A percentile compares a stretch with the other conserved stretches of the same genome.
phyloP scores from a whole-genome alignment of 1,139 yeast genomes.

The Debaryomyces robertsiae region DNA sequence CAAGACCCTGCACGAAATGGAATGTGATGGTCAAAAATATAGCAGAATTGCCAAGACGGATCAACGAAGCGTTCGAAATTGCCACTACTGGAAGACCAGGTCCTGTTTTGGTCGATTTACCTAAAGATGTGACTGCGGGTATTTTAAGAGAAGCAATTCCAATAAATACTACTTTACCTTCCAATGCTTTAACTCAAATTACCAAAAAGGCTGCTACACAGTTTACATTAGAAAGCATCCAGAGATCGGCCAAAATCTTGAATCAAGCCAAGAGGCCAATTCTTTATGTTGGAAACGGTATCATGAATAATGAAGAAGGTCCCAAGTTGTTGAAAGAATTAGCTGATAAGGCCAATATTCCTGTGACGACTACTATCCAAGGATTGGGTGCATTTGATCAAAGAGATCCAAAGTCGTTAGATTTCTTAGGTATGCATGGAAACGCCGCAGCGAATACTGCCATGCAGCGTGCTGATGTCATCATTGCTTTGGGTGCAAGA shows the following conservation, averaged over 20 bases:
- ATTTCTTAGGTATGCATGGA: slow-evolving; percentile 99
- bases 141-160: slow-evolving; percentile 87
- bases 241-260: slow-evolving; percentile 74
- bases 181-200: slow-evolving; percentile 70
- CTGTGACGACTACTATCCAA: slow-evolving; percentile 94
- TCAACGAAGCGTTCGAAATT: slow-evolving; percentile 96
- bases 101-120: slow-evolving; percentile 95
- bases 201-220: slow-evolving; percentile 74
- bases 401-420: slow-evolving; percentile 84
- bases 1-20: slow-evolving; percentile 98
- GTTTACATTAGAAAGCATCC: slow-evolving; percentile 73
- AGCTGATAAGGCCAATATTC: slow-evolving; percentile 87
- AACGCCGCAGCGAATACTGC: slow-evolving; percentile 93
- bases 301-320: slow-evolving; percentile 78
- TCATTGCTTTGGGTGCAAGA: slow-evolving; percentile 93
- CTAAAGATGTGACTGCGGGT: slow-evolving; percentile 96
- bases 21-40: slow-evolving; percentile 96
- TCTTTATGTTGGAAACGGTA: slow-evolving; percentile 90
- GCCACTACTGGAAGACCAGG: slow-evolving; percentile 98
- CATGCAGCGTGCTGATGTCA: slow-evolving; percentile 89
- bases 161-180: slow-evolving; percentile 79
- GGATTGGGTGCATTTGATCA: slow-evolving; percentile 95
- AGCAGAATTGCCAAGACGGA: slow-evolving; percentile 91
- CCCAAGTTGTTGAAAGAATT: slow-evolving; percentile 78
- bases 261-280: slow-evolving; percentile 87